Evolutionary conservation across 192 early-diverging fungal species (phyloP).

Genomic region (Rhizoclosmatium sp.): DNA sequence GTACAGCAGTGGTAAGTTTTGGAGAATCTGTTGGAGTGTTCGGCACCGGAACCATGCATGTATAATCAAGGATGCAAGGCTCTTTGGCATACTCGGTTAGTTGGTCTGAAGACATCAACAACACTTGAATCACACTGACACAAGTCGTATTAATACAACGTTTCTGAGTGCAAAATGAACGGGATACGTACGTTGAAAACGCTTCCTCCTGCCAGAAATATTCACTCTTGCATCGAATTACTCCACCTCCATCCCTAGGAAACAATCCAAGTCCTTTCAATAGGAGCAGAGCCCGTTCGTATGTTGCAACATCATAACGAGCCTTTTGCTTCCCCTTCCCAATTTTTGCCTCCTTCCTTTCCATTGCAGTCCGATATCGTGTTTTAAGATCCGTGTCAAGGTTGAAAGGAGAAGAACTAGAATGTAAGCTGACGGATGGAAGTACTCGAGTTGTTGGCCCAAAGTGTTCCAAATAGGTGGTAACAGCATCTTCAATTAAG

Average conservation of each 20-base stretch:
- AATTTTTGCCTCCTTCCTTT: not conserved
- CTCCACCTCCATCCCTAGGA: not conserved
- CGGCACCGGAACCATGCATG: not conserved
- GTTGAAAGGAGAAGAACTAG: conserved; percentile 4
- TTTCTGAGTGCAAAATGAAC: not conserved
- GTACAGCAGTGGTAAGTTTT: not conserved
- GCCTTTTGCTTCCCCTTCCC: conserved; percentile 21
- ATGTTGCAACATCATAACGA: conserved; percentile 19
- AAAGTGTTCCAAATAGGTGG: conserved; percentile 29
- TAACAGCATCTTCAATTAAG: conserved; percentile 27
- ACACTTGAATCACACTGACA: conserved; percentile 30
- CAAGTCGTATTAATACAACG: not conserved
- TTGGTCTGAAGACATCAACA: conserved; percentile 29
- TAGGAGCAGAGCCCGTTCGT: not conserved
- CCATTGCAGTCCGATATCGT: conserved; percentile 18
- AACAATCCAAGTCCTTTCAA: conserved; percentile 21
- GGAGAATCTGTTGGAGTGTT: not conserved
- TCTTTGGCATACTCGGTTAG: conserved; percentile 23
- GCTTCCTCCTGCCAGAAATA: conserved; percentile 30
- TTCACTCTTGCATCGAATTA: conserved; percentile 30
- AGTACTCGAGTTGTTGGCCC: conserved; percentile 13
- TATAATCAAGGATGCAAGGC: conserved; percentile 29
- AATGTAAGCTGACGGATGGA: not conserved
- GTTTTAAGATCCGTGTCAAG: not conserved
- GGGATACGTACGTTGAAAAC: conserved; percentile 8